Evolutionary conservation across 345 rosid species (phyloP), one percentile per base, ranked within the genome.

Genomic region (Stellera chamaejasme): DNA sequence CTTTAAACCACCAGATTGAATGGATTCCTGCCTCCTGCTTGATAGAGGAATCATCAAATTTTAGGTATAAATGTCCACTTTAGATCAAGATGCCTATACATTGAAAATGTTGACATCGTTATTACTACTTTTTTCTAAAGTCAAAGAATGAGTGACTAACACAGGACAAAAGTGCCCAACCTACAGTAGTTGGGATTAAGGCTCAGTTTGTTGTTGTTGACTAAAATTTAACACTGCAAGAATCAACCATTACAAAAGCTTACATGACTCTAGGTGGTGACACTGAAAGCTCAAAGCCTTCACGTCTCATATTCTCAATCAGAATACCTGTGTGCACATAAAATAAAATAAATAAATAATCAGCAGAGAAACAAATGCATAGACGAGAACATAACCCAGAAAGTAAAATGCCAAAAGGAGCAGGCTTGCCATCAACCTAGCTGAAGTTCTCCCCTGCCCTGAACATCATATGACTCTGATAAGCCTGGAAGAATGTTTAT

Each of bases 201-300:
- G 23, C 1, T 19, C 23, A 19, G 23, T 19, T 19, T 19, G 23
- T 19, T 19, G 0, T 19, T 19, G 23, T 19, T 19, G 23, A 19
- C 23, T 19, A 19, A 19, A 19, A 19, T 19, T 19, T 19, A 19
- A 19, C 23, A 0, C 23, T 19, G 23, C 39, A 32, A 8, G 5
- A 19, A 9, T 51, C 49, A 56, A 61, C 54, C 47, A 65, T 58
- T 16, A 27, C 25, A 56, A 52, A 60, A 69, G 71, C 96, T 70
- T 77, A 89, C 99, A 93, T 89, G 77, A 93, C 99, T 84, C 71
- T 89, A 43, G 99, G 99, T 47, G 99, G 99, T 43, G 99, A 93
- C 48, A 93, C 80, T 10, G 96, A 93, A 41, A 89, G 82, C 75
- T 89, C 99, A 75, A 84, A 89, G 60, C 99, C 95, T 85, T 89